These are phyloP conservation scores for Aspergillus asperescens DNA, from an alignment of 495 filamentous ascomycete genomes.

Conservation along the genomic window DNA sequence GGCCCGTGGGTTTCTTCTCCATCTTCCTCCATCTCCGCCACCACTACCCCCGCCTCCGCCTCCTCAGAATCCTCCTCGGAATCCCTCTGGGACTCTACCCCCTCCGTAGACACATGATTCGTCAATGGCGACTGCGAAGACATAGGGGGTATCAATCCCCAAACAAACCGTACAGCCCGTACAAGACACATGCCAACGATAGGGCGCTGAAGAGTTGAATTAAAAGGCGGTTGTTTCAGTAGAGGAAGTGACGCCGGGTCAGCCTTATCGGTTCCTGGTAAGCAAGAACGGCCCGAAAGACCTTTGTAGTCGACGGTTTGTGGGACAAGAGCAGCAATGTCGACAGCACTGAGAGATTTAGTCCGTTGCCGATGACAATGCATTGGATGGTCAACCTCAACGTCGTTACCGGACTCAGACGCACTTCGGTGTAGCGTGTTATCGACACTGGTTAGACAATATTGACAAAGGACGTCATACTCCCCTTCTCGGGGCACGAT, in stretches of 20 bases:
- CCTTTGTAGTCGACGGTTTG: not conserved
- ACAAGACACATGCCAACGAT: conserved; percentile 2
- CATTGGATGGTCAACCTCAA: too few relatives aligned
- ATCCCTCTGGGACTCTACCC: too few relatives aligned
- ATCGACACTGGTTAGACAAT: conserved; percentile 30
- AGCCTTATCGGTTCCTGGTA: not conserved
- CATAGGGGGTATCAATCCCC: too few relatives aligned
- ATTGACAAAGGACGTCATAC: conserved; percentile 36
- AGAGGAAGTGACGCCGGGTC: not conserved
- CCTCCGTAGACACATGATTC: not conserved
- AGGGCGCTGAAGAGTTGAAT: not conserved
- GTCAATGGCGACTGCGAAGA: too few relatives aligned
- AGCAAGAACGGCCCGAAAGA: not conserved
- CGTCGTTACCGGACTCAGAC: conserved; percentile 15
- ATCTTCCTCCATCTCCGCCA: too few relatives aligned
- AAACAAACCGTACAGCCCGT: not conserved
- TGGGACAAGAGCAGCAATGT: not conserved
- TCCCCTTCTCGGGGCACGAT: conserved; percentile 30
- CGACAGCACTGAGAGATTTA: not conserved
- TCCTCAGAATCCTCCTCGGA: too few relatives aligned
- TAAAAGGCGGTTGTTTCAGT: not conserved
- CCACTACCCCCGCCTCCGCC: too few relatives aligned
- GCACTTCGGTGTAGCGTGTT: conserved; percentile 24
- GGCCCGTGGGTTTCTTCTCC: too few relatives aligned
- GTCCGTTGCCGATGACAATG: too few relatives aligned